Evolutionary conservation across 164 flowering plant species (phyloP), one percentile per base, ranked within the genome.

Genomic region (Protea cynaroides): DNA sequence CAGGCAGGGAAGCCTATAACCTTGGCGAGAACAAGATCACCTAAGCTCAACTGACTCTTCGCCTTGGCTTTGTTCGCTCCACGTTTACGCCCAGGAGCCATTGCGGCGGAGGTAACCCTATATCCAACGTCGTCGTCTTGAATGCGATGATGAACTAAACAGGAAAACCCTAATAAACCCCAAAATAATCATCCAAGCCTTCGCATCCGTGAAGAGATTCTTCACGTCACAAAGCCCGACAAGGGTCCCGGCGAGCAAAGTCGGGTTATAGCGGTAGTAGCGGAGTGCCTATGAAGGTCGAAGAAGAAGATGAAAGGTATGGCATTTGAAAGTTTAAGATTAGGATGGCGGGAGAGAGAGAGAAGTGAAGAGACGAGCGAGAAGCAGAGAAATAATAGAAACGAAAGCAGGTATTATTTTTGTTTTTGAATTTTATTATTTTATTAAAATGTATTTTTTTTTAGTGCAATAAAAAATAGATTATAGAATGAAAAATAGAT

Each of bases 21-120:
- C 74, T 94, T 94, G 64, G 97, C 98, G 7, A 94, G 95, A 18
- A 94, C 98, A 18, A 94, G 95, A 91, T 94, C 98, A 46, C 98
- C 98, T 60, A 94, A 62, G 57, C 84, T 77, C 77, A 89, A 77
- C 72, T 82, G 77, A 49, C 70, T 29, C 34, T 29, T 80, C 8
- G 70, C 67, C 68, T 79, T 83, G 8, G 73, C 79, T 64, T 80
- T 74, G 55, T 72, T 83, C 36, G 83, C 91, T 75, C 91, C 96
- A 52, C 63, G 83, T 77, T 71, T 83, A 50, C 96, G 88, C 78
- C 84, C 86, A 59, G 86, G 87, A 78, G 96, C 84, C 98, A 92
- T 92, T 76, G 82, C 75, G 71, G 29, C 6, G n/a, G n/a, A n/a
- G 38, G 21, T 55, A 71, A 68, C 69, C 74, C 72, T 65, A 71